Base-by-base conservation (phyloP, 2,329 filamentous ascomycete species). In the Aspergillus eucalypticola region DNA sequence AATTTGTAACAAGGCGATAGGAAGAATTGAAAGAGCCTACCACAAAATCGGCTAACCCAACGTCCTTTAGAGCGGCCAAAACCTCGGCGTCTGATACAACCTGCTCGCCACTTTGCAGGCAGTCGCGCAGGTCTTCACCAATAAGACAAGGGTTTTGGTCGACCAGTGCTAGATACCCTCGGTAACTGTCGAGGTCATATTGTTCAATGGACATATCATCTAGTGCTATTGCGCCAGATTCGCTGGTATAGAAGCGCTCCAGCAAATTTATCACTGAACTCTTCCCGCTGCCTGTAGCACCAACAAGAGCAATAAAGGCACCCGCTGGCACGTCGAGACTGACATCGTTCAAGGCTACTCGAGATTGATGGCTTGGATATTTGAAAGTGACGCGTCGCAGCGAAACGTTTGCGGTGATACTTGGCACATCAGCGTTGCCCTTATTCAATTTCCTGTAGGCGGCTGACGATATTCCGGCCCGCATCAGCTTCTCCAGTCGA, bases 211-310 rank as follows among this genome's bases (percentile, higher is more conserved):
- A 3, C 19, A 17, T 19, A 41, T 38, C 21, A 4, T 27, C 59
- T 13, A 63, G 53, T 41, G 38, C 39, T 15, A 63, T 63, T 5
- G 10, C 11, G 4, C 61, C 61, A 3, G 51, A 42, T 7, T 51
- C 46, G 8, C 86, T 74, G 44, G 90, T 84, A 71, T 93, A 94
- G 75, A 93, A 92, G 8, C 86, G 75, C 64, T 84, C 79, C 11
- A 84, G 72, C 0, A 85, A 76, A 3, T 76, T 75, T 35, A 93
- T 84, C 42, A 90, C 86, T n/a, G 86, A 90, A 1, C 86, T 88
- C 76, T 92, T 76, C 3, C 84, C 84, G 56, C 82, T 83, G 3
- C 84, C 83, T 2, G 79, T 83, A 0, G 81, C 77, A 17, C 83
- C 83, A 0, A 86, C 83, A 13, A 85, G 70, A 0, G 81, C 83